Evolutionary conservation across 1,139 yeast species (phyloP), one percentile per base, ranked within the genome.

Genomic region (Geotrichum bryndzae): DNA sequence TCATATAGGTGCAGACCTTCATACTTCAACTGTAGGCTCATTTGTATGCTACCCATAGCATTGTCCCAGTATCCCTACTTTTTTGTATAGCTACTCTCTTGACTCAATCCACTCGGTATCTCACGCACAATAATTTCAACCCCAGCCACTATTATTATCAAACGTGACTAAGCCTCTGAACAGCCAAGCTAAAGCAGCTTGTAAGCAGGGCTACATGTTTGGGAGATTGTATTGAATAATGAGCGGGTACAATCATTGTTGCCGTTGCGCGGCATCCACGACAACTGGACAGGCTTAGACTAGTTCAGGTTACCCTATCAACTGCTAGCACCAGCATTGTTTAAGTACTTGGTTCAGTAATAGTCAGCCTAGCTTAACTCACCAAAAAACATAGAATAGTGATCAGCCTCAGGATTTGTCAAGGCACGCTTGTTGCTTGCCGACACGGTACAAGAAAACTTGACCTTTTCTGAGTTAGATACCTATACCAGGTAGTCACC

Each of bases 331-430:
- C 90, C 90, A 46, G 88, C 95, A 71, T 96, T 96, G 71, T 91
- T 91, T 63, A 91, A 75, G 91, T 95, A 90, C 65, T 78, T 78
- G 23, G 95, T 85, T 78, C 97, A 91, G 76, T 91, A 97, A 15
- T 95, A 90, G 69, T 90, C 82, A 1, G 97, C 97, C 55, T 91
- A 96, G 53, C 91, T 81, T 86, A 90, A 91, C 77, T 91, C 97
- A 66, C 97, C 97, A 61, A 84, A 81, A 58, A 90, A 80, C 59
- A 84, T 84, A 79, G 63, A 74, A 63, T 77, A 94, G 82, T 59
- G 89, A 85, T 68, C 80, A 74, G 53, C 75, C 61, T 58, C 84
- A 68, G 70, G 83, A 87, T 57, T 83, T 77, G 68, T 82, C 81
- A 69, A 86, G 76, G 60, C 73, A 58, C 68, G 82, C 75, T 61